These are phyloP conservation scores for Brassica juncea DNA, from an alignment of 345 rosid species.

Conservation along the genomic window DNA sequence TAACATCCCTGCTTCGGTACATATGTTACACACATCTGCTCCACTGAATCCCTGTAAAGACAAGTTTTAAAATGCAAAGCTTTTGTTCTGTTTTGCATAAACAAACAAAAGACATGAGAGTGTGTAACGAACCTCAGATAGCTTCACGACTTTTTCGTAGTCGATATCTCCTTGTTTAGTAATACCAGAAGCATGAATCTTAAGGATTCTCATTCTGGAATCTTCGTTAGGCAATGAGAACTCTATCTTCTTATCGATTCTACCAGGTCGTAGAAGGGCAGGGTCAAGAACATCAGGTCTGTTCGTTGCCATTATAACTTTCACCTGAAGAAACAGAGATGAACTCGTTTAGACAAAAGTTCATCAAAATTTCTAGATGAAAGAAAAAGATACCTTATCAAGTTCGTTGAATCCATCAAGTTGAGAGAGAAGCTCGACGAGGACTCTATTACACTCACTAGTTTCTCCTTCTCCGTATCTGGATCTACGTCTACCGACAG, in stretches of 20 bases:
- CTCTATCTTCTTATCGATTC: conserved; percentile 81
- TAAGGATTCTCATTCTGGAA: conserved; percentile 79
- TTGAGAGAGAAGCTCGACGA: conserved; percentile 85
- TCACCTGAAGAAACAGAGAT: conserved; percentile 45
- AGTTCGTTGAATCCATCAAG: conserved; percentile 85
- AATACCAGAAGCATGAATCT: conserved; percentile 62
- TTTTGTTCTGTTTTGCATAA: conserved; percentile 4
- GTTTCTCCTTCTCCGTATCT: conserved; percentile 68
- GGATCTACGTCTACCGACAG: conserved; percentile 78
- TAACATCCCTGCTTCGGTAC: conserved; percentile 90
- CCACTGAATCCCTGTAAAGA: conserved; percentile 75
- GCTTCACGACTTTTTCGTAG: conserved; percentile 81
- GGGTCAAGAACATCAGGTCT: conserved; percentile 89
- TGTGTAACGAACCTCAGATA: conserved; percentile 57
- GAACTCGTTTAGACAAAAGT: no score
- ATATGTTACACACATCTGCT: conserved; percentile 81
- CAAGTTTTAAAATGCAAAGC: not conserved
- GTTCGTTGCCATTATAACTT: conserved; percentile 93
- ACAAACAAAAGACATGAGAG: conserved; percentile 13
- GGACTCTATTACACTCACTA: conserved; percentile 72
- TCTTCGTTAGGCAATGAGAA: conserved; percentile 87
- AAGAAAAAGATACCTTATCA: conserved; percentile 58
- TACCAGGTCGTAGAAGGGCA: conserved; percentile 87
- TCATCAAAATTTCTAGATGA: not conserved
- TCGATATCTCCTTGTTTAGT: conserved; percentile 73